Percentiles rank a stretch among this genome's conserved stretches.
These are phyloP conservation scores for Wickerhamomyces pijperi DNA, from an alignment of 805 yeast species.

Conservation along the genomic window DNA sequence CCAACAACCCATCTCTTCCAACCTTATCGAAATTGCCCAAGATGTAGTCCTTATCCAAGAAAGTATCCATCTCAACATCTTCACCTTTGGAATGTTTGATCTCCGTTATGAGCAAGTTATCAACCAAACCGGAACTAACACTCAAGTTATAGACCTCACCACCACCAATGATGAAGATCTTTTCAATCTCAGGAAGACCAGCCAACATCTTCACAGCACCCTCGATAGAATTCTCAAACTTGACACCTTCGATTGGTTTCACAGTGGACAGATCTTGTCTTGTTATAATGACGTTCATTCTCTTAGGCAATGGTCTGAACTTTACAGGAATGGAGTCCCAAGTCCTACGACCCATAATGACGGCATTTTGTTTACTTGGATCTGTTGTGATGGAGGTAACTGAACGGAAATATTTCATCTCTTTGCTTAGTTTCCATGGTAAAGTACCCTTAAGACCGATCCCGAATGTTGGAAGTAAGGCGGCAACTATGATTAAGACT, in stretches of 20 bases:
- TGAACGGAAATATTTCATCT: slow-evolving; percentile 74
- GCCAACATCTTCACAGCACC: slow-evolving; percentile 28
- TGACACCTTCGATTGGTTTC: slow-evolving; percentile 16
- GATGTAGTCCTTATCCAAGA: slow-evolving; percentile 31
- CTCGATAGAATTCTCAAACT: slow-evolving; percentile 30
- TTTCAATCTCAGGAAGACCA: slow-evolving; percentile 27
- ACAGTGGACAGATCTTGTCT: slow-evolving; percentile 20
- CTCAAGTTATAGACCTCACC: slow-evolving; percentile 70
- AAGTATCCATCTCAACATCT: slow-evolving; percentile 54
- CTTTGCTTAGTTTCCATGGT: slow-evolving; percentile 82
- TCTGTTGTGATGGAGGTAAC: slow-evolving; percentile 41
- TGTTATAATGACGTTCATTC: slow-evolving; percentile 71
- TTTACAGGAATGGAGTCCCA: slow-evolving; percentile 87
- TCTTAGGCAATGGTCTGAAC: slow-evolving; percentile 71
- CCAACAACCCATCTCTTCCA: slow-evolving; percentile 23
- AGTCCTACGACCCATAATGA: slow-evolving; percentile 91
- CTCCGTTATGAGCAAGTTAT: slow-evolving; percentile 60
- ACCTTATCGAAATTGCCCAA: slow-evolving; percentile 26
- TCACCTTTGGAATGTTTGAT: slow-evolving; percentile 26
- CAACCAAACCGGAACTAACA: slow-evolving; percentile 33
- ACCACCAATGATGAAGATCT: slow-evolving; percentile 84
- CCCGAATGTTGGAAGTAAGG: slow-evolving; percentile 67
- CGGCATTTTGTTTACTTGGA: slow-evolving; percentile 45
- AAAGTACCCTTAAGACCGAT: slow-evolving; percentile 74
- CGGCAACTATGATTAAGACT: slow-evolving; percentile 73